These are phyloP conservation scores for Saccharomycopsis selenospora DNA, from an alignment of 805 yeast genomes.

Conservation along the genomic window DNA sequence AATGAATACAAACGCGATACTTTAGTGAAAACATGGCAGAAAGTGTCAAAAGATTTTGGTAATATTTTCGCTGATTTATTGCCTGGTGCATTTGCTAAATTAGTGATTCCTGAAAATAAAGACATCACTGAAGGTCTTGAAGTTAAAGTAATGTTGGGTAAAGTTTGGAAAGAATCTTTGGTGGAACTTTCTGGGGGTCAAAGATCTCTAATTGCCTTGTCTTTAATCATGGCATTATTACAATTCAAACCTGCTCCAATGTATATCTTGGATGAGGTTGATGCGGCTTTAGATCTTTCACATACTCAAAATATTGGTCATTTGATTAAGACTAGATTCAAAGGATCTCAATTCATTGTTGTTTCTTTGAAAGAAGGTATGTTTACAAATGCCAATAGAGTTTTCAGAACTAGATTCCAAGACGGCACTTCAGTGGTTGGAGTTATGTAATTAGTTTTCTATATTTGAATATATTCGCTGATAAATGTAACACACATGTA, in stretches of 20 bases:
- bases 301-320: slow-evolving; percentile 98
- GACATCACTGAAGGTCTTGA: slow-evolving; percentile 88
- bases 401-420: slow-evolving; percentile 88
- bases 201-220: slow-evolving; percentile 85
- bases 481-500: no score
- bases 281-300: slow-evolving; percentile 93
- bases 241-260: slow-evolving; percentile 98
- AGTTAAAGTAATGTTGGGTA: slow-evolving; percentile 83
- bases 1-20: slow-evolving; percentile 83
- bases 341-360: slow-evolving; percentile 93
- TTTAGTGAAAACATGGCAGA: slow-evolving; percentile 73
- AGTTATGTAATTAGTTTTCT: slow-evolving; percentile 55
- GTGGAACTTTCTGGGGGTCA: slow-evolving; percentile 98
- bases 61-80: slow-evolving; percentile 78
- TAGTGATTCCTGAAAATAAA: slow-evolving; percentile 71
- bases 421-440: slow-evolving; percentile 94
- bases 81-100: slow-evolving; percentile 84
- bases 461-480: no score
- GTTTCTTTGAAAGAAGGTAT: slow-evolving; percentile 96
- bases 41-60: slow-evolving; percentile 87
- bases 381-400: slow-evolving; percentile 95
- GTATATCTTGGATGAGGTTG: slow-evolving; percentile 96
- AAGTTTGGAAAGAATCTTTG: slow-evolving; percentile 91
- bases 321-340: slow-evolving; percentile 87
- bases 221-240: slow-evolving; percentile 82